Evolutionary conservation across 2,329 filamentous ascomycete species (phyloP).

Genomic region (Ophiocordyceps robertsii): DNA sequence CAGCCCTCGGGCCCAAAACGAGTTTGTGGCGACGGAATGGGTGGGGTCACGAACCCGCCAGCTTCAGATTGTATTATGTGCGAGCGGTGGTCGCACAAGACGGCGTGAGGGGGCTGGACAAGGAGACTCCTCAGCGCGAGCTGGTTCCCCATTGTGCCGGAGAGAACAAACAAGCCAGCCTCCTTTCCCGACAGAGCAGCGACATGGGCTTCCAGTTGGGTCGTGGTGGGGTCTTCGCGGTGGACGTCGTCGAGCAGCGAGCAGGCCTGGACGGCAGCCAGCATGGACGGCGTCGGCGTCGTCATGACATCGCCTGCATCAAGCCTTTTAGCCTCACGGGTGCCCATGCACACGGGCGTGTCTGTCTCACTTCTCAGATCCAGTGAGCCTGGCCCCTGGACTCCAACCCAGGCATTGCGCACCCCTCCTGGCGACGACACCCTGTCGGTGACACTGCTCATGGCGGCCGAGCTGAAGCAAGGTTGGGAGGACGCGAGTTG

Average conservation of each 20-base stretch:
- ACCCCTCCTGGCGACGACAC: background rate
- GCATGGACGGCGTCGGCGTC: slow-evolving; percentile 68
- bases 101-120: slow-evolving; percentile 62
- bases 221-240: slow-evolving; percentile 66
- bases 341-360: background rate
- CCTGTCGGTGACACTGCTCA: background rate
- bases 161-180: slow-evolving; percentile 67
- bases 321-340: background rate
- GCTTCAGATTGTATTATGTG: slow-evolving; percentile 63
- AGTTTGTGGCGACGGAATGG: background rate
- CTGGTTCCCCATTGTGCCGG: slow-evolving; percentile 92
- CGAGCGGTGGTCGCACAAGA: slow-evolving; percentile 65
- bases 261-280: slow-evolving; percentile 60
- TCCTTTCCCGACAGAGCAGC: slow-evolving; percentile 64
- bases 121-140: slow-evolving; percentile 68
- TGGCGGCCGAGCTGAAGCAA: background rate
- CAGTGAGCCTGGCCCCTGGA: slow-evolving; percentile 6
- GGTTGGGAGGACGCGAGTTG: too few species aligned
- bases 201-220: slow-evolving; percentile 59
- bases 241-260: slow-evolving; percentile 78
- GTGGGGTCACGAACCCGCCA: slow-evolving; percentile 33
- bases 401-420: slow-evolving; percentile 8
- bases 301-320: slow-evolving; percentile 43
- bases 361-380: slow-evolving; percentile 8
- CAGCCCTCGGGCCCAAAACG: background rate